Conservation (phyloP, 208 protist species). For the Angomonas deanei region DNA sequence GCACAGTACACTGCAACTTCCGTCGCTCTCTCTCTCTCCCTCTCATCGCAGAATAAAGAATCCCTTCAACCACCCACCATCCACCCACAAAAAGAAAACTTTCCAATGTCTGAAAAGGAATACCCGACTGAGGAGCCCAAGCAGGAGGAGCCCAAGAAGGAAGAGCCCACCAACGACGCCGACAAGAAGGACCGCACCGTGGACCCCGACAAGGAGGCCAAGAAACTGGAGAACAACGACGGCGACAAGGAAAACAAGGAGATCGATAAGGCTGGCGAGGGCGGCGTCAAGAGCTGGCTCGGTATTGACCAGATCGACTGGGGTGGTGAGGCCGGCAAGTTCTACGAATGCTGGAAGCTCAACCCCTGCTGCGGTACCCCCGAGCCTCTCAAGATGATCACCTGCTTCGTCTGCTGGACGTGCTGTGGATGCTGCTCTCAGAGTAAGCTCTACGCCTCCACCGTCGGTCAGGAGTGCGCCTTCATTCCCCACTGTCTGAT, state of each 20-base stretch:
- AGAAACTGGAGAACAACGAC: too few species aligned
- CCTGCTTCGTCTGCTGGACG: constrained; percentile 44
- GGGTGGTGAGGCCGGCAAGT: constrained; percentile 40
- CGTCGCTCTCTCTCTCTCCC: too few species aligned
- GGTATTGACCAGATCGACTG: constrained; percentile 39
- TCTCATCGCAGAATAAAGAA: too few species aligned
- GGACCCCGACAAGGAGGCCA: too few species aligned
- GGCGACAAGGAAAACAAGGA: constrained; percentile 14
- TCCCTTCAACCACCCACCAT: too few species aligned
- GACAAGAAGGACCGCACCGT: too few species aligned
- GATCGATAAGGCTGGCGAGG: constrained; percentile 7
- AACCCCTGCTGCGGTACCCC: constrained; percentile 53
- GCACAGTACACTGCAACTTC: too few species aligned
- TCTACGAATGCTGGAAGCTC: constrained; percentile 63
- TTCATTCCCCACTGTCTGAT: constrained; percentile 49
- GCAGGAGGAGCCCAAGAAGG: too few species aligned
- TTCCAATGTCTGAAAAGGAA: too few species aligned
- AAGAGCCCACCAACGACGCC: too few species aligned
- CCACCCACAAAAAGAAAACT: too few species aligned
- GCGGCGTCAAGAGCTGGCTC: constrained; percentile 14
- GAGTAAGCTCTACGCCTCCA: constrained; percentile 50
- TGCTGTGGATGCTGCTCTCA: constrained; percentile 31
- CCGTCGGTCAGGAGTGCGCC: constrained; percentile 41
- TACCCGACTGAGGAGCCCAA: too few species aligned
- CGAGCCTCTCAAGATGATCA: constrained; percentile 25